Percentiles rank a stretch among this genome's conserved stretches.
Evolutionary conservation across 108 stramenopile genomes (phyloP).

Genomic region (Chaetoceros tenuissimus): DNA sequence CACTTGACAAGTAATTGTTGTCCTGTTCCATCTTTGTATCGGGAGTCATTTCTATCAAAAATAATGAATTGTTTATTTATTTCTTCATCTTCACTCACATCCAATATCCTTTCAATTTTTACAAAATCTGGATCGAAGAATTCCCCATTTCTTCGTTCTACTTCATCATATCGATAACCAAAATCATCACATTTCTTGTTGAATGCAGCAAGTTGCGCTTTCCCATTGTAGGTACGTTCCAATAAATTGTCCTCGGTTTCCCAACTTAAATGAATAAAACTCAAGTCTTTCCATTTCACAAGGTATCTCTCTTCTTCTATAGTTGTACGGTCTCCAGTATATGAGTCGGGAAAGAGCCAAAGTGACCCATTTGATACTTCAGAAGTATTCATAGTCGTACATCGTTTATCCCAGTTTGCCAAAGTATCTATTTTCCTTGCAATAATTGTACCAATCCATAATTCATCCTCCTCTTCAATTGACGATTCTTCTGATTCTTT

Average conservation of each 20-base stretch:
- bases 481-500: too few species aligned
- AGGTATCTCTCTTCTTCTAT: constrained; percentile 44
- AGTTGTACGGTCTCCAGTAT: not conserved
- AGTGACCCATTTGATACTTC: not conserved
- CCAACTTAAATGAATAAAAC: constrained; percentile 75
- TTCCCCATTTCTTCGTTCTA: constrained; percentile 66
- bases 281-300: constrained; percentile 80
- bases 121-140: constrained; percentile 29
- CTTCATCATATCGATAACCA: constrained; percentile 47
- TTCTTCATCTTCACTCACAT: not conserved
- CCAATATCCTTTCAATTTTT: not conserved
- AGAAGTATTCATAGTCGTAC: not conserved
- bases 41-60: not conserved
- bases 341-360: not conserved
- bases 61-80: constrained; percentile 2
- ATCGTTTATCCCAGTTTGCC: not conserved
- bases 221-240: constrained; percentile 32
- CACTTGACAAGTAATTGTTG: constrained; percentile 83
- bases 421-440: not conserved
- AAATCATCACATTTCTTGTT: constrained; percentile 55
- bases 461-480: not conserved
- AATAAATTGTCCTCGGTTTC: constrained; percentile 16
- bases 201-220: constrained; percentile 60
- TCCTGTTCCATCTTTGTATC: constrained; percentile 57
- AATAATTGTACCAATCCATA: not conserved